These are phyloP conservation scores for Solanum chiquidenum DNA, from an alignment of 257 asterid species.

Conservation along the genomic window DNA sequence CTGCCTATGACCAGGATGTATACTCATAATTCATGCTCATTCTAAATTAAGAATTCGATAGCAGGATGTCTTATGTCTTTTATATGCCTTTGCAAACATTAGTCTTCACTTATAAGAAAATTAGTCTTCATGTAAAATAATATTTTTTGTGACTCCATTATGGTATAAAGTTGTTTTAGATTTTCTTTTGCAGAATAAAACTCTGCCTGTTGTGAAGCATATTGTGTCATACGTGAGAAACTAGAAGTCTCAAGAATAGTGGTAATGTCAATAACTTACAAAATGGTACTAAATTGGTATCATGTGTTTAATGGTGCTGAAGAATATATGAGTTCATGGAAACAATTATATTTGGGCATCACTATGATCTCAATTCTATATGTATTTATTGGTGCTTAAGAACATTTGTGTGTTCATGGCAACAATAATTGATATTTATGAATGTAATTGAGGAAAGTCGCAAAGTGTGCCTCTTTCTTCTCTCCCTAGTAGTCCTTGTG, in stretches of 20 bases:
- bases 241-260: neutral
- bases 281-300: neutral
- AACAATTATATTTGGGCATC: neutral
- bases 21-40: neutral
- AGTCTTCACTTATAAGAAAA: neutral
- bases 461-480: neutral
- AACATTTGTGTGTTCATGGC: neutral
- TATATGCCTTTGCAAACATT: neutral
- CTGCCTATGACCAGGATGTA: neutral
- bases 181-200: neutral
- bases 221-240: neutral
- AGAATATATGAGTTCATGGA: neutral
- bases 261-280: neutral
- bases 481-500: neutral
- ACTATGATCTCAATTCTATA: neutral
- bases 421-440: neutral
- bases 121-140: neutral
- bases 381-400: neutral
- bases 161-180: neutral
- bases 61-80: neutral
- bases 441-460: neutral
- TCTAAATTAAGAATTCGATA: neutral
- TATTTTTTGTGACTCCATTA: neutral
- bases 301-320: neutral
- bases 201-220: neutral